Conservation (phyloP, 2,329 filamentous ascomycete genomes). For the Diaporthe caulivora region DNA sequence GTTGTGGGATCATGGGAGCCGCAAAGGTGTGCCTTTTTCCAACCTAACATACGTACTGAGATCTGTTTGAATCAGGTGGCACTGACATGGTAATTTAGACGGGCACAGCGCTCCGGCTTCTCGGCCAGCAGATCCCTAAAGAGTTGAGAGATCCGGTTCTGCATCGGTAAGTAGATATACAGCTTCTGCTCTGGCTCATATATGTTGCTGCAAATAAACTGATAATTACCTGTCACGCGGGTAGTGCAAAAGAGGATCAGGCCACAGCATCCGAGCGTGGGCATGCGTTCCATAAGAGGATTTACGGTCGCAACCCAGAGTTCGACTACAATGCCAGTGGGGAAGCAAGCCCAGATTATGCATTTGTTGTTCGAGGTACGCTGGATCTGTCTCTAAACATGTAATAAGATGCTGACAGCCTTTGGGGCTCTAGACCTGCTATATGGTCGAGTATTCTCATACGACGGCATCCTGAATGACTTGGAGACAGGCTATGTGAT, state of each 20-base stretch:
- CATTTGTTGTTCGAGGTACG: conserved; percentile 7
- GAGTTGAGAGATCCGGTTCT: neutral
- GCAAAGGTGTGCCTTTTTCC: neutral
- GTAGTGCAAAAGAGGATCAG: neutral
- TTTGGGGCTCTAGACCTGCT: neutral
- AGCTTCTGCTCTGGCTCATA: neutral
- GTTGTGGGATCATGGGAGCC: conserved; percentile 6
- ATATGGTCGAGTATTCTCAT: neutral
- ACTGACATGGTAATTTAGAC: neutral
- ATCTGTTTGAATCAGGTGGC: neutral
- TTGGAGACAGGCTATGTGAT: neutral
- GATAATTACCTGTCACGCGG: neutral
- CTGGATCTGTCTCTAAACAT: neutral
- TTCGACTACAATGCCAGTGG: conserved; percentile 5
- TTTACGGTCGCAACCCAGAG: neutral
- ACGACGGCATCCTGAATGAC: neutral
- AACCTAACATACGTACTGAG: neutral
- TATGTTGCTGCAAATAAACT: neutral
- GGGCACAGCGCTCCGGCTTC: neutral
- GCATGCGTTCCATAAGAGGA: conserved; percentile 13
- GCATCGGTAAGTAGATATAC: neutral
- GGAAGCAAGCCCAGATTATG: conserved; percentile 10
- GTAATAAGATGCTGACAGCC: neutral
- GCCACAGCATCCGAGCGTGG: neutral
- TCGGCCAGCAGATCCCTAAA: neutral